phyloP scores from a whole-genome alignment of 805 yeast species.

The Candida mattraensis region DNA sequence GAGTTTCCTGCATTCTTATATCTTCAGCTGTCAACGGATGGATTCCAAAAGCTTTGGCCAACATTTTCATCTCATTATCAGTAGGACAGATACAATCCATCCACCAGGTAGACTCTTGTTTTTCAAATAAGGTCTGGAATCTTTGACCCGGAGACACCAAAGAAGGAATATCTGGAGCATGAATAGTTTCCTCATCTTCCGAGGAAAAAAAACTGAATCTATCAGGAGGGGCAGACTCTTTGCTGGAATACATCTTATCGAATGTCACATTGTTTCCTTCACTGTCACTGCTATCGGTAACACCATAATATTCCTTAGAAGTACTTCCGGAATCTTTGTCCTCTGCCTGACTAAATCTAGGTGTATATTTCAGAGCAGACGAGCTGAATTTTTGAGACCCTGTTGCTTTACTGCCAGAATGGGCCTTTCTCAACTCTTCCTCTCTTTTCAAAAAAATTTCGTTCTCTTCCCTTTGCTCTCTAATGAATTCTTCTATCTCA shows the following conservation, averaged over 20 bases:
- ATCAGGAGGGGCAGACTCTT: conserved; percentile 52
- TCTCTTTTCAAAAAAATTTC: conserved; percentile 36
- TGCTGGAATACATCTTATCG: conserved; percentile 16
- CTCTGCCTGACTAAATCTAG: conserved; percentile 31
- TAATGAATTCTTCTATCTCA: conserved; percentile 81
- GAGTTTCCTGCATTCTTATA: conserved; percentile 92
- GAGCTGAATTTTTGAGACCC: conserved; percentile 39
- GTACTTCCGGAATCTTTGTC: conserved; percentile 13
- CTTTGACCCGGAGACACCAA: conserved; percentile 64
- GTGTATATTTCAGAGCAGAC: conserved; percentile 66
- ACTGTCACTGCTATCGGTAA: conserved; percentile 16
- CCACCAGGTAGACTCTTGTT: conserved; percentile 90
- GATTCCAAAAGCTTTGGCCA: conserved; percentile 92
- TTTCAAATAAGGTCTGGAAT: conserved; percentile 66
- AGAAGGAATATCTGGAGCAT: conserved; percentile 83
- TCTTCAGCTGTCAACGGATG: conserved; percentile 98
- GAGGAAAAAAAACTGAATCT: conserved; percentile 83
- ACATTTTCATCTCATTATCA: conserved; percentile 88
- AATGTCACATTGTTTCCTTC: conserved; percentile 22
- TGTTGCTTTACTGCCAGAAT: conserved; percentile 28
- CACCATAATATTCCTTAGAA: conserved; percentile 10
- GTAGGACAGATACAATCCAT: conserved; percentile 92
- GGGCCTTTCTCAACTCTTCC: conserved; percentile 27
- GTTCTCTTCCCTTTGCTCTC: conserved; percentile 55
- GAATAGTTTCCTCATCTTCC: conserved; percentile 82